Evolutionary conservation across 331 rosid genomes (phyloP).

Genomic region (Arachis monticola): DNA sequence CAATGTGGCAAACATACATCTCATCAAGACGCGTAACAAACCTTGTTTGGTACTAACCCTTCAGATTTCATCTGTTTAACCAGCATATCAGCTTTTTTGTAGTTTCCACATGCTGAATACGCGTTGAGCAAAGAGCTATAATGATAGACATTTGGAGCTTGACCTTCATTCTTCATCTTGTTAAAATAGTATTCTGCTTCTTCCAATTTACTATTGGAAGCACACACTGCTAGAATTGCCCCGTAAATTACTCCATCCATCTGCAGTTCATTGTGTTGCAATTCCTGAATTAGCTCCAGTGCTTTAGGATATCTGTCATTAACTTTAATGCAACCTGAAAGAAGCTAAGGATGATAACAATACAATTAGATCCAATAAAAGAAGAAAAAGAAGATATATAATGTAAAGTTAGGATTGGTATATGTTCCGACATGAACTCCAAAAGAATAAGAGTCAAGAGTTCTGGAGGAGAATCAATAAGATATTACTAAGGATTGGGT

Average conservation of each 20-base stretch:
- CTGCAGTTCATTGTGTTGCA: conserved; percentile 56
- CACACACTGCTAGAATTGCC: conserved; percentile 84
- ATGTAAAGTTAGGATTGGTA: not conserved
- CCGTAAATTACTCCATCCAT: conserved; percentile 88
- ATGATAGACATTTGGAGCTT: conserved; percentile 72
- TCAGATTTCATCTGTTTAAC: conserved; percentile 77
- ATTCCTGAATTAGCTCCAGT: conserved; percentile 74
- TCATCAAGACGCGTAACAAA: conserved; percentile 55
- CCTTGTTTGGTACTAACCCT: conserved; percentile 98
- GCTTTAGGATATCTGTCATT: conserved; percentile 78
- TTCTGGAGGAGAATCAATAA: conserved; percentile 19
- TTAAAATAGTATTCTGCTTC: conserved; percentile 83
- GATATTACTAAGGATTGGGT: not conserved
- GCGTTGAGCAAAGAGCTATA: conserved; percentile 92
- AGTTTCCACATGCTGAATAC: conserved; percentile 66
- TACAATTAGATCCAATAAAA: conserved; percentile 18
- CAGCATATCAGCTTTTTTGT: conserved; percentile 71
- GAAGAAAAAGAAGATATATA: conserved; percentile 2
- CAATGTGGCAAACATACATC: not conserved
- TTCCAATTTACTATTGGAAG: conserved; percentile 77
- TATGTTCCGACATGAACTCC: conserved; percentile 1
- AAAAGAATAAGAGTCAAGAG: not conserved
- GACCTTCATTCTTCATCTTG: conserved; percentile 79
- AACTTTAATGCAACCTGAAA: conserved; percentile 81
- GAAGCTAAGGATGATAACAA: conserved; percentile 62